These are phyloP conservation scores for Pleurotus giganteus DNA, from an alignment of 768 basidiomycete species.

Conservation along the genomic window DNA sequence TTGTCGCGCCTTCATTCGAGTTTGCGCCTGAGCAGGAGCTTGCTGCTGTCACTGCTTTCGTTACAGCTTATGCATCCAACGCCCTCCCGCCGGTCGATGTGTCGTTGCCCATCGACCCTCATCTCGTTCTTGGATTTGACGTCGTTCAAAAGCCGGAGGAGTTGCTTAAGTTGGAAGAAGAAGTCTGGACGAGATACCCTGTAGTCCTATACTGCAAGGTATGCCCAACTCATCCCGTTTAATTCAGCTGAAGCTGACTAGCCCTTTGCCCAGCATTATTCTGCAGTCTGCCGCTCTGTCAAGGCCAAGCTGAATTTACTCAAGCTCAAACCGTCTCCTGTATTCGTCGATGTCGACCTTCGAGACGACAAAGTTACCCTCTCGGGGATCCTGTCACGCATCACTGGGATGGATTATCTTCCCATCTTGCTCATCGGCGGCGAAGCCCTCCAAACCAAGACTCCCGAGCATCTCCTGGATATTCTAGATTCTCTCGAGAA, in stretches of 20 bases:
- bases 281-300: slow-evolving; percentile 20
- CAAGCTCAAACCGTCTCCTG: slow-evolving; percentile 59
- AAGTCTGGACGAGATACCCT: slow-evolving; percentile 72
- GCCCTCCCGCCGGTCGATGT: background rate
- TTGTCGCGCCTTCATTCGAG: slow-evolving; percentile 25
- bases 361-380: slow-evolving; percentile 71
- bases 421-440: slow-evolving; percentile 74
- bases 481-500: slow-evolving; percentile 52
- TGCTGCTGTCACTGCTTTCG: slow-evolving; percentile 69
- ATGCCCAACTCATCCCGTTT: slow-evolving; percentile 8
- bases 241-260: background rate
- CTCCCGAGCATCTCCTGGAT: slow-evolving; percentile 38
- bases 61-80: slow-evolving; percentile 54
- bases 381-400: slow-evolving; percentile 55
- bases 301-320: slow-evolving; percentile 55
- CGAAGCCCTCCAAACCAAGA: slow-evolving; percentile 14
- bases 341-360: slow-evolving; percentile 71
- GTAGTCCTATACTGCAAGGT: slow-evolving; percentile 78
- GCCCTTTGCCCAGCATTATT: background rate
- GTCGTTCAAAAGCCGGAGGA: slow-evolving; percentile 62
- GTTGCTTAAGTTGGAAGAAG: slow-evolving; percentile 53
- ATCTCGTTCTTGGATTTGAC: slow-evolving; percentile 82
- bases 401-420: slow-evolving; percentile 52
- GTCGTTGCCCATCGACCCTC: slow-evolving; percentile 6
- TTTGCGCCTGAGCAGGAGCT: slow-evolving; percentile 62